A percentile compares a stretch with the other conserved stretches of the same genome.
These are phyloP conservation scores for Phytophthora crassamura DNA, from an alignment of 352 stramenopile species.

Conservation along the genomic window DNA sequence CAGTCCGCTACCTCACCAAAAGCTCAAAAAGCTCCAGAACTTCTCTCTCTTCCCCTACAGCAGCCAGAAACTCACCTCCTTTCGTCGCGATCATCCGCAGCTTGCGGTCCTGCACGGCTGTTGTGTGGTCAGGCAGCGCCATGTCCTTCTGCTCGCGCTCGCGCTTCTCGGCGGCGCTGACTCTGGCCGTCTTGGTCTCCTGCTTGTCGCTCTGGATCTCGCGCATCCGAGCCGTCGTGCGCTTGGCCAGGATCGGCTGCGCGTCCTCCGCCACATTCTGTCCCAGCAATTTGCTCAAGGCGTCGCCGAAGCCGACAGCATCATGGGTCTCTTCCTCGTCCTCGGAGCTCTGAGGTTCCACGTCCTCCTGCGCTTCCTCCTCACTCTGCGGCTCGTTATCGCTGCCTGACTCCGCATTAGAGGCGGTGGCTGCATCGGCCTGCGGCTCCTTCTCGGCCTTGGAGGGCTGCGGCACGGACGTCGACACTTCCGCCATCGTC, in stretches of 20 bases:
- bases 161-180: conserved; percentile 79
- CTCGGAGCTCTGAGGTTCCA: conserved; percentile 26
- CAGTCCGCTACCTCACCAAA: neutral
- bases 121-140: conserved; percentile 66
- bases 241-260: conserved; percentile 85
- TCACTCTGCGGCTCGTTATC: conserved; percentile 19
- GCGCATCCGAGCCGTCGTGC: conserved; percentile 83
- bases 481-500: conserved; percentile 22
- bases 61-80: conserved; percentile 47
- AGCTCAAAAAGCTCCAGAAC: neutral
- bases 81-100: conserved; percentile 86
- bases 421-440: neutral
- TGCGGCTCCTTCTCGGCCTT: conserved; percentile 13
- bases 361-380: conserved; percentile 25
- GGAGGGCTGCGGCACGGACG: neutral
- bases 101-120: conserved; percentile 65
- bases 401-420: conserved; percentile 8
- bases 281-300: conserved; percentile 87
- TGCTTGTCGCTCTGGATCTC: conserved; percentile 84
- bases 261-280: conserved; percentile 75
- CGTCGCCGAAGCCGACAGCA: conserved; percentile 83
- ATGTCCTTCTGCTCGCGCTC: conserved; percentile 83
- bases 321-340: conserved; percentile 53
- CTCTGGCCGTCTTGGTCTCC: conserved; percentile 65
- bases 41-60: neutral